Conservation (phyloP, 305 asterid species). For the Rubia tinctorum region DNA sequence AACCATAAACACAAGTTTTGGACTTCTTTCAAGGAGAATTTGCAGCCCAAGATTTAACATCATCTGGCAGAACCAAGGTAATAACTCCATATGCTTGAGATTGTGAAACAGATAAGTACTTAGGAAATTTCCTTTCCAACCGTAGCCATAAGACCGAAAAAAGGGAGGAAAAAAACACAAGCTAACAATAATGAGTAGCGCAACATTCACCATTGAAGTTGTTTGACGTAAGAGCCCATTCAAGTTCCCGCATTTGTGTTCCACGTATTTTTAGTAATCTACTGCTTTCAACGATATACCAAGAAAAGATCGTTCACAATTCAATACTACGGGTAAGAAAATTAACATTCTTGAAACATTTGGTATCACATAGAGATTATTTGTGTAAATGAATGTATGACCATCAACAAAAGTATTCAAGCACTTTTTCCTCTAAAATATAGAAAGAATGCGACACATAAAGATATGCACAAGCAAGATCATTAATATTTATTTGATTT, state of each 20-base stretch:
- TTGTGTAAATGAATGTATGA: no score
- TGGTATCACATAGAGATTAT: no score
- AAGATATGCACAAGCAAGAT: neutral
- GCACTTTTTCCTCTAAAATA: neutral
- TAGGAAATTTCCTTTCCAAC: neutral
- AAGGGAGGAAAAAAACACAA: neutral
- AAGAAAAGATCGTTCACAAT: neutral
- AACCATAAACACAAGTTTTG: neutral
- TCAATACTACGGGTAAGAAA: no score
- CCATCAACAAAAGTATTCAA: neutral
- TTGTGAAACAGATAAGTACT: neutral
- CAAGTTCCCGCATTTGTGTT: neutral
- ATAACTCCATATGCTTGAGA: constrained; percentile 2
- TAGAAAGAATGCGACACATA: no score
- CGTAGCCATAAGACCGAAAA: neutral
- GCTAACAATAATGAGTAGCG: neutral
- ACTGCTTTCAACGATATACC: neutral
- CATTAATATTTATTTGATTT: neutral
- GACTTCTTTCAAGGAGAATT: neutral
- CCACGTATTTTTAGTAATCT: no score
- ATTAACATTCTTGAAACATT: no score
- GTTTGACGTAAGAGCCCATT: neutral
- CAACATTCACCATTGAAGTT: neutral
- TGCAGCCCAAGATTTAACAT: neutral
- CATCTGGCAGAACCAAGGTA: neutral